Base-by-base conservation (phyloP, 1,139 yeast species). In the Oligophagozyma castellii region DNA sequence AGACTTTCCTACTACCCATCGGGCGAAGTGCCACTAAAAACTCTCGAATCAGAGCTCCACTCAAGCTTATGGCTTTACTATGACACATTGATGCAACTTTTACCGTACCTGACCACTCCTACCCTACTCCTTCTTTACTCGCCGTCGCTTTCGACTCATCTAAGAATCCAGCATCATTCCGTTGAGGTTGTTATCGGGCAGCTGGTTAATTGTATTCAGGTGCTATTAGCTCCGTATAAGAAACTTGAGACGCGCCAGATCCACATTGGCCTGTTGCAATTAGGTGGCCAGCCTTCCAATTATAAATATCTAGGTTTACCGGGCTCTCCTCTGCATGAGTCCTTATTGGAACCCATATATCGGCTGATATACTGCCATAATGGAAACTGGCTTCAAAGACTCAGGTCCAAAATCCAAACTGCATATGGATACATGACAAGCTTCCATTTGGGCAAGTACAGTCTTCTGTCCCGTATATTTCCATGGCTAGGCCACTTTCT, bases 221-320 rank as follows among this genome's bases (percentile, higher is more conserved):
- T 32, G 16, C 34, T 40, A 5, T 29, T 49, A 34, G 32, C 31
- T 19, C 28, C 24, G 4, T 38, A 43, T 24, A 30, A 30, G 5
- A 32, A 33, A 5, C 26, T 44, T 14, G 31, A 32, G 22, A 37
- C 42, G 2, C 38, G 35, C 31, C 38, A 39, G 42, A 33, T 48
- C 13, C 42, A 51, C 29, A 24, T 51, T 5, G 55, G 55, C 10
- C 29, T 48, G 3, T 29, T 51, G 22, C 44, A 44, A 26, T 37
- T 51, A 16, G 49, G 46, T 3, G 51, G 53, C 3, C 53, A 50
- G 29, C 44, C 51, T 7, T 48, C 54, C 10, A 49, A 45, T 27
- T 51, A 48, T 31, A 51, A 51, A 34, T 45, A 46, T 30, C 29
- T 49, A 24, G 35, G 38, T 5, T 23, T 36, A 12, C 26, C 26